phyloP scores from a whole-genome alignment of 139 green algal genomes.

The Chlorella sp. region DNA sequence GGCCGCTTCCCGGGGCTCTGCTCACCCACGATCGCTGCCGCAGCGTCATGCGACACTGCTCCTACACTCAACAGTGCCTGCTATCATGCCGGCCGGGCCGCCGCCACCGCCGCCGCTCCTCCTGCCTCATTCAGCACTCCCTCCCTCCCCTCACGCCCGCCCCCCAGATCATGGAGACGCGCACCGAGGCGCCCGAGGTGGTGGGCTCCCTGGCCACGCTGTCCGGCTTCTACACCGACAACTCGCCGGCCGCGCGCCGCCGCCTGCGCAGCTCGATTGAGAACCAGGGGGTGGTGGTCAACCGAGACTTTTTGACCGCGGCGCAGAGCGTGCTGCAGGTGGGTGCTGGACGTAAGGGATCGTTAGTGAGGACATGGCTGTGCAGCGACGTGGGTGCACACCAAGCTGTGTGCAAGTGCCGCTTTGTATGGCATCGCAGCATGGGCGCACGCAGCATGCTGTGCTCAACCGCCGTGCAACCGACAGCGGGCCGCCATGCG shows the following conservation, averaged over 20 bases:
- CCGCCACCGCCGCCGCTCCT: neutral
- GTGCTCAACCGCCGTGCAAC: too few species aligned
- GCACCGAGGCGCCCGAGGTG: slow-evolving; percentile 87
- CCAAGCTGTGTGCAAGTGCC: too few species aligned
- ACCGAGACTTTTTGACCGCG: slow-evolving; percentile 81
- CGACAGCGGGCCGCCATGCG: too few species aligned
- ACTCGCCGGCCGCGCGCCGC: slow-evolving; percentile 64
- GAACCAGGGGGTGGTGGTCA: slow-evolving; percentile 74
- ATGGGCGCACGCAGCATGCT: too few species aligned
- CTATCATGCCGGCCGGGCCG: neutral
- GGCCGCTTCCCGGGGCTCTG: too few species aligned
- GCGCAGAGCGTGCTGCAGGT: slow-evolving; percentile 76
- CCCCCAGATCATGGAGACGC: slow-evolving; percentile 85
- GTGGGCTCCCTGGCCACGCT: slow-evolving; percentile 78
- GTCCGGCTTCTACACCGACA: slow-evolving; percentile 84
- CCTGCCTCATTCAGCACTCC: neutral
- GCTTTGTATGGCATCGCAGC: too few species aligned
- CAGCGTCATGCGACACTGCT: too few species aligned
- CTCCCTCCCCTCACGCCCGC: too few species aligned
- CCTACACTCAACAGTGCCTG: neutral
- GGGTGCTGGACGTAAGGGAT: neutral
- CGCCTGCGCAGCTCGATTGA: slow-evolving; percentile 82
- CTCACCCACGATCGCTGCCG: too few species aligned
- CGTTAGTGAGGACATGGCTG: too few species aligned
- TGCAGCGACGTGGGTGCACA: too few species aligned